Conservation (phyloP, 805 yeast species). For the Monosporozyma yasuniensis region DNA sequence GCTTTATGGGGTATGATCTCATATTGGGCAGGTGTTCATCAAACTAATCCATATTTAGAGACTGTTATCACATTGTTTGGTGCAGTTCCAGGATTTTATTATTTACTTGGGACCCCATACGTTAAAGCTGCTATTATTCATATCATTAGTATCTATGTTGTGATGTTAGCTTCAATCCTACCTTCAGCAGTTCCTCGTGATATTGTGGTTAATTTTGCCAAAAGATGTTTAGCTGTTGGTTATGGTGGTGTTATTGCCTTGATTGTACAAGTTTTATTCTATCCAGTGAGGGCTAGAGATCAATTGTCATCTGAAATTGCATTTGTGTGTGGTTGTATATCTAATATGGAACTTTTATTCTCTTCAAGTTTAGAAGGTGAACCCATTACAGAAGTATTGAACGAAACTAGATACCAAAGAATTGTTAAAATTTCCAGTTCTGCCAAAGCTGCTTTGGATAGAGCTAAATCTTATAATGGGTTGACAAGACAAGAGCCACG, state of each 20-base stretch:
- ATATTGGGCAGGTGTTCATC: slow-evolving; percentile 37
- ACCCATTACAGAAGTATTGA: slow-evolving; percentile 18
- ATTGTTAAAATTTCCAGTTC: slow-evolving; percentile 29
- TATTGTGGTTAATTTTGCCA: slow-evolving; percentile 38
- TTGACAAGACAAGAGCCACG: slow-evolving; percentile 41
- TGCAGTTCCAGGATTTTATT: slow-evolving; percentile 39
- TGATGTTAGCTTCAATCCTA: slow-evolving; percentile 36
- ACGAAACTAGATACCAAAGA: slow-evolving; percentile 27
- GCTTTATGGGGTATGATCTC: slow-evolving; percentile 43
- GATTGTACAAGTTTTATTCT: slow-evolving; percentile 36
- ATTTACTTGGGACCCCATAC: slow-evolving; percentile 37
- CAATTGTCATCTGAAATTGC: slow-evolving; percentile 37
- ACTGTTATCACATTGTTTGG: slow-evolving; percentile 37
- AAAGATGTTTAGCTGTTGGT: slow-evolving; percentile 42
- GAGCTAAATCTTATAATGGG: slow-evolving; percentile 35
- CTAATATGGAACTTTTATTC: slow-evolving; percentile 32
- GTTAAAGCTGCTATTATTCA: slow-evolving; percentile 45
- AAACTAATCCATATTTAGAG: slow-evolving; percentile 35
- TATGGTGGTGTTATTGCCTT: slow-evolving; percentile 43
- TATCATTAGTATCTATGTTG: slow-evolving; percentile 39
- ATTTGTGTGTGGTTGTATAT: slow-evolving; percentile 32
- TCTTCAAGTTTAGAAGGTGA: slow-evolving; percentile 37
- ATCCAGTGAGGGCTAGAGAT: slow-evolving; percentile 42
- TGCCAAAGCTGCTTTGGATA: slow-evolving; percentile 32
- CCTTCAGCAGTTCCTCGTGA: slow-evolving; percentile 34